Evolutionary conservation across 2,329 filamentous ascomycete species (phyloP), one percentile per base, ranked within the genome.

Genomic region (Thielaviopsis musarum): DNA sequence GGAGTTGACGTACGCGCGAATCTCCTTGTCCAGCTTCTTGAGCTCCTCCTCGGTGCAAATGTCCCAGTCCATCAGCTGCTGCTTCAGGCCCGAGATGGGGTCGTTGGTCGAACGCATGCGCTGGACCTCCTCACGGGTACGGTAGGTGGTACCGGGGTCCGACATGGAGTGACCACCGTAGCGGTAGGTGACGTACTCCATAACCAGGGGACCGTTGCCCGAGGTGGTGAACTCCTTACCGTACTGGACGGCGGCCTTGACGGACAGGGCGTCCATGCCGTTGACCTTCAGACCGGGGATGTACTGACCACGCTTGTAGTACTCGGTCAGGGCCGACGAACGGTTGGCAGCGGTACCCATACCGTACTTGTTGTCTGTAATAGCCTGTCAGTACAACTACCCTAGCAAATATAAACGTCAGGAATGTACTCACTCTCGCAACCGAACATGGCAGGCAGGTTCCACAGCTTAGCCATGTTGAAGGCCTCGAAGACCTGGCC

Each of bases 401-500:
- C 19, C 49, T 12, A 22, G 2, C 21, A 53, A 10, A 5, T 13
- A 21, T 7, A 34, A 28, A 34, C 30, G 10, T 7, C 7, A 34
- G 10, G 30, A 34, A 34, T 34, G 10, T 56, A 22, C 89, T 73
- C 77, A 95, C 91, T 98, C 80, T 98, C 93, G 74, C 93, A 98
- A 67, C 89, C 91, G 71, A 98, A 98, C 66, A 98, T 86, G 66
- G 91, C 83, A 59, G 93, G 93, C 54, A 98, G 79, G 68, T 93
- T 91, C 93, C 93, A 98, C 66, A 98, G 84, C 82, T 97, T 97
- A 64, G 93, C 93, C 93, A 98, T 98, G 85, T 98, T 98, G 83
- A 94, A 98, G 63, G 93, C 91, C 81, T 98, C 93, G 69, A 98
- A 98, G 67, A 98, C 93, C 77, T 98, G 93, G 65, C 93, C 93